Percentiles rank a stretch among this genome's conserved stretches.
Evolutionary conservation across 768 basidiomycete genomes (phyloP).

Genomic region (Sistotremastrum niveocremeum): DNA sequence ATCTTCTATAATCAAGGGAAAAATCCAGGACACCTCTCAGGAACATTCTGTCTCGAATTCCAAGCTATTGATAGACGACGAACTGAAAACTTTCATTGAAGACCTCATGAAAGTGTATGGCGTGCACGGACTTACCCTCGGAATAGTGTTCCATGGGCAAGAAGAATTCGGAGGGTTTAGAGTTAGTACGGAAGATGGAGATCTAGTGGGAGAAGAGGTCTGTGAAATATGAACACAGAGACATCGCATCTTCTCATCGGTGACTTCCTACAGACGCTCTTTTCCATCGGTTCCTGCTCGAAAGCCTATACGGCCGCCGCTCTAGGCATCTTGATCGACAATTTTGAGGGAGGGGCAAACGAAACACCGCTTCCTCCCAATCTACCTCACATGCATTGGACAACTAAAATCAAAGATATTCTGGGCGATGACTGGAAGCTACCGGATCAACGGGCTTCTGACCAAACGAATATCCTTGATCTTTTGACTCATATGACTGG

Average conservation of each 20-base stretch:
- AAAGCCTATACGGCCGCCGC: slow-evolving; percentile 27
- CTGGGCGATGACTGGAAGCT: slow-evolving; percentile 26
- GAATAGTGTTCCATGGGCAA: slow-evolving; percentile 6
- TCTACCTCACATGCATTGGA: slow-evolving; percentile 21
- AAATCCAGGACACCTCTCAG: too few relatives aligned
- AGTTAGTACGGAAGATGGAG: slow-evolving; percentile 20
- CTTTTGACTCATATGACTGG: slow-evolving; percentile 30
- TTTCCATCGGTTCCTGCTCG: slow-evolving; percentile 23
- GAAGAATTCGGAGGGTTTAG: slow-evolving; percentile 23
- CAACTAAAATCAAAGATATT: slow-evolving; percentile 22
- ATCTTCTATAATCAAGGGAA: too few relatives aligned
- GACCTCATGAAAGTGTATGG: too few relatives aligned
- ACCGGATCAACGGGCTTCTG: slow-evolving; percentile 27
- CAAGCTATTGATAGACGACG: too few relatives aligned
- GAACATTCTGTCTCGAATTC: too few relatives aligned
- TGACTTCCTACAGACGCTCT: slow-evolving; percentile 20
- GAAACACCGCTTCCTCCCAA: slow-evolving; percentile 19
- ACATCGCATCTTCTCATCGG: too few relatives aligned
- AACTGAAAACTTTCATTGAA: too few relatives aligned
- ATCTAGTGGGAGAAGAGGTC: slow-evolving; percentile 20
- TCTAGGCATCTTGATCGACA: slow-evolving; percentile 28
- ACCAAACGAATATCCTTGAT: slow-evolving; percentile 24
- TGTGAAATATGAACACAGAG: slow-evolving; percentile 2
- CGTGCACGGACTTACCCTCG: too few relatives aligned
- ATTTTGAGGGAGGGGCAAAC: slow-evolving; percentile 23